Base-by-base conservation (phyloP, 2,329 filamentous ascomycete genomes). In the Hypomyces perniciosus region DNA sequence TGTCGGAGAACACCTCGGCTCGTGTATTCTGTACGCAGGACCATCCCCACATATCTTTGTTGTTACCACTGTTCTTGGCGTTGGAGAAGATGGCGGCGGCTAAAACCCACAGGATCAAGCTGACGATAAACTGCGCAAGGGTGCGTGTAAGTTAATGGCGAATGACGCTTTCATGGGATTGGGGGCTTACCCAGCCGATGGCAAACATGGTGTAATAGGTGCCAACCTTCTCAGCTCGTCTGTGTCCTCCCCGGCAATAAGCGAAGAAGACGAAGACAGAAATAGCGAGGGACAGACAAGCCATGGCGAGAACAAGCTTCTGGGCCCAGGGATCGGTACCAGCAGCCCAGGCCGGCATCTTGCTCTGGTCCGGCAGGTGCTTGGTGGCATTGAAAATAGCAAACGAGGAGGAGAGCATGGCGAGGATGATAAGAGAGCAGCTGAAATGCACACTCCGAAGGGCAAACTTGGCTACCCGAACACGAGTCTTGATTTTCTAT, bases 31-130 rank as follows among this genome's bases (percentile, higher is more conserved):
- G 80, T 51, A 91, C 86, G 69, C 93, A 99, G n/a, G 90, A 83
- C 93, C 93, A 99, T 53, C 92, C 91, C 93, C 93, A 99, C 70
- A 99, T 81, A 69, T 99, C 93, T 69, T 96, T 83, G 63, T 87
- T 88, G 57, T 81, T 73, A 64, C 65, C 63, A 64, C 79, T 87
- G 62, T 83, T 80, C 66, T 85, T 87, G 51, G 83, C 83, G 61
- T 86, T 81, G 66, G 97, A 90, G 62, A 96, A 81, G 51, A 96
- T 72, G 52, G 85, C 89, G 37, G 91, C 91, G 31, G 89, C 90
- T 33, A 93, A 75, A 49, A 85, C 84, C 93, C 93, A 99, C 77
- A 99, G 88, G 63, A 95, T 72, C 68, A 95, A 86, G 67, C 87
- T 93, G 70, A 95, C 85, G 65, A 93, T 85, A 77, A 97, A 97